These are phyloP conservation scores for Crepidotus sp. DNA, from an alignment of 1,284 basidiomycete genomes.

Conservation along the genomic window DNA sequence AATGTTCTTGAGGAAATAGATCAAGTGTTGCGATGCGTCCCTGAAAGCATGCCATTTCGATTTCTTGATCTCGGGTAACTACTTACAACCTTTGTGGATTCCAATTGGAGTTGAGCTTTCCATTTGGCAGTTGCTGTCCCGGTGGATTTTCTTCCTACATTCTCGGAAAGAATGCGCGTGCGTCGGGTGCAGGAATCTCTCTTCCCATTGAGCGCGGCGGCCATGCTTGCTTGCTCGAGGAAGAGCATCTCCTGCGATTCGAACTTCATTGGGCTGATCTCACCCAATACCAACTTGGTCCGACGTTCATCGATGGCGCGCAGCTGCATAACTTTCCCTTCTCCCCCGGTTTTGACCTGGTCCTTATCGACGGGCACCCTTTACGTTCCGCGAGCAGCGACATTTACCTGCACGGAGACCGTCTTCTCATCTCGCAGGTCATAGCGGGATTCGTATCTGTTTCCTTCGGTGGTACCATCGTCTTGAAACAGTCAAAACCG, in stretches of 20 bases:
- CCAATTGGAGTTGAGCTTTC: background rate
- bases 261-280: conserved; percentile 22
- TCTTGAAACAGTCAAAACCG: conserved; percentile 27
- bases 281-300: conserved; percentile 22
- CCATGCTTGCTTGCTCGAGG: conserved; percentile 22
- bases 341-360: conserved; percentile 22
- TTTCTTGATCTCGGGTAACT: conserved; percentile 20
- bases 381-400: conserved; percentile 22
- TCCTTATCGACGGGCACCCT: conserved; percentile 28
- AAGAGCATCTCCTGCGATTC: conserved; percentile 18
- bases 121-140: conserved; percentile 24
- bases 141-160: conserved; percentile 29
- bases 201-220: conserved; percentile 22
- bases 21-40: conserved; percentile 13
- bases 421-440: conserved; percentile 26
- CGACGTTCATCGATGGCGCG: conserved; percentile 3
- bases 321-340: conserved; percentile 10
- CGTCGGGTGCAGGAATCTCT: conserved; percentile 25
- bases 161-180: conserved; percentile 21
- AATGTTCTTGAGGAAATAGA: conserved; percentile 17
- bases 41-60: conserved; percentile 9
- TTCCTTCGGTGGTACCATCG: conserved; percentile 24
- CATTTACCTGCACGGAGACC: conserved; percentile 19
- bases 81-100: background rate
- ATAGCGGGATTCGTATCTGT: conserved; percentile 25